Conservation (phyloP, 2,329 filamentous ascomycete species). For the Aureobasidium leucospermi region DNA sequence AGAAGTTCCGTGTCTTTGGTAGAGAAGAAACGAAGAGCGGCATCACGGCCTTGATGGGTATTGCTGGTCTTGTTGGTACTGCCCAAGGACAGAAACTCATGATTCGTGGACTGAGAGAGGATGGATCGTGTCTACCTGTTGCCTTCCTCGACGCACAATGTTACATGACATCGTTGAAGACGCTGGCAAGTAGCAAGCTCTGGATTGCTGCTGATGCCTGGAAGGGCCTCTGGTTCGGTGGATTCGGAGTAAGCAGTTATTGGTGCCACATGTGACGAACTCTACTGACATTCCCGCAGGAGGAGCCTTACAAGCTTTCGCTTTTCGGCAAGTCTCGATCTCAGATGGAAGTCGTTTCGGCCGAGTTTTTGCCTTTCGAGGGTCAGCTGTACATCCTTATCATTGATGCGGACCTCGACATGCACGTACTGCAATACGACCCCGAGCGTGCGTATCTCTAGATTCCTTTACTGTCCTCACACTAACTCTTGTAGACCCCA, state of each 20-base stretch:
- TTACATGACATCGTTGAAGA: conserved; percentile 80
- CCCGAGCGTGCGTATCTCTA: conserved; percentile 65
- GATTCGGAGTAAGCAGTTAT: conserved; percentile 59
- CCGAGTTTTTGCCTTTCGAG: conserved; percentile 83
- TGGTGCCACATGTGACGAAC: not conserved
- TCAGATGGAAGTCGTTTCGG: conserved; percentile 68
- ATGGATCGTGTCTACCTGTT: conserved; percentile 83
- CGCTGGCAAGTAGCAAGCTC: conserved; percentile 74
- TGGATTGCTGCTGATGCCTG: conserved; percentile 83
- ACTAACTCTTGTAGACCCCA: conserved; percentile 59
- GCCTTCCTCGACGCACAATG: conserved; percentile 98
- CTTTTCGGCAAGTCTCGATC: conserved; percentile 82
- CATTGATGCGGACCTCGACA: conserved; percentile 73
- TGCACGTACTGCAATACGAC: conserved; percentile 89
- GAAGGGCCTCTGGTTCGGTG: conserved; percentile 93
- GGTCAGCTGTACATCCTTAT: conserved; percentile 76
- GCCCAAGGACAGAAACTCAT: conserved; percentile 94
- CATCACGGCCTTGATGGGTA: conserved; percentile 76
- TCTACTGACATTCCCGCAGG: conserved; percentile 34
- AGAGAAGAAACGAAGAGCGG: conserved; percentile 89
- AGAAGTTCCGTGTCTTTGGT: conserved; percentile 75
- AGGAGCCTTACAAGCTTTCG: conserved; percentile 94
- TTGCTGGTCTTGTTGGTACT: conserved; percentile 82
- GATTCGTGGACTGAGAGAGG: conserved; percentile 91
- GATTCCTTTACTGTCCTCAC: not conserved